Evolutionary conservation across 768 basidiomycete species (phyloP).

Genomic region (Ramaria sp.): DNA sequence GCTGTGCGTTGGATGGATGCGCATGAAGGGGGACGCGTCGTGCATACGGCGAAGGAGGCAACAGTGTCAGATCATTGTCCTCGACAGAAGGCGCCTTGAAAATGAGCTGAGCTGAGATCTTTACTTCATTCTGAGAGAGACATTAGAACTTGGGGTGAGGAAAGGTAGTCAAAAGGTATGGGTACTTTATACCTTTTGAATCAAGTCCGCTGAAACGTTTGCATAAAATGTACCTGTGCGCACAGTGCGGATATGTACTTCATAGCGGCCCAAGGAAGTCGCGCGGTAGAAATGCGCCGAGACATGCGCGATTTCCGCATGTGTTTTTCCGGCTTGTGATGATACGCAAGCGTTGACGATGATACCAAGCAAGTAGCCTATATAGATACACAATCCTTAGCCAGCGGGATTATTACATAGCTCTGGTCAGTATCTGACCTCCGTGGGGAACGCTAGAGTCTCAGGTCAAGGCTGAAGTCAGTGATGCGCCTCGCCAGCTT

Average conservation of each 20-base stretch:
- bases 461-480: no score
- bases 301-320: conserved; percentile 50
- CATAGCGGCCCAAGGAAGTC: conserved; percentile 29
- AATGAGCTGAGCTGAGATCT: conserved; percentile 42
- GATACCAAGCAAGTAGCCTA: conserved; percentile 53
- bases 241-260: conserved; percentile 36
- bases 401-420: background rate
- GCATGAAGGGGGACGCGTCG: conserved; percentile 43
- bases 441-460: conserved; percentile 44
- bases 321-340: conserved; percentile 34
- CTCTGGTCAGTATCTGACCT: conserved; percentile 23
- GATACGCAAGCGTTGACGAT: conserved; percentile 45
- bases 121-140: conserved; percentile 40
- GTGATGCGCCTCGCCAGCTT: no score
- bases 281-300: conserved; percentile 47
- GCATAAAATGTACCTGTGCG: conserved; percentile 43
- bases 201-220: conserved; percentile 45
- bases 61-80: conserved; percentile 21
- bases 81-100: conserved; percentile 37
- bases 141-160: no score
- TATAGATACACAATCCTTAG: background rate
- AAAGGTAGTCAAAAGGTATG: no score
- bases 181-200: conserved; percentile 47
- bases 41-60: conserved; percentile 46
- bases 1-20: conserved; percentile 35